Evolutionary conservation across 1,139 yeast species (phyloP).

Genomic region (Lodderomyces jiufengensis): DNA sequence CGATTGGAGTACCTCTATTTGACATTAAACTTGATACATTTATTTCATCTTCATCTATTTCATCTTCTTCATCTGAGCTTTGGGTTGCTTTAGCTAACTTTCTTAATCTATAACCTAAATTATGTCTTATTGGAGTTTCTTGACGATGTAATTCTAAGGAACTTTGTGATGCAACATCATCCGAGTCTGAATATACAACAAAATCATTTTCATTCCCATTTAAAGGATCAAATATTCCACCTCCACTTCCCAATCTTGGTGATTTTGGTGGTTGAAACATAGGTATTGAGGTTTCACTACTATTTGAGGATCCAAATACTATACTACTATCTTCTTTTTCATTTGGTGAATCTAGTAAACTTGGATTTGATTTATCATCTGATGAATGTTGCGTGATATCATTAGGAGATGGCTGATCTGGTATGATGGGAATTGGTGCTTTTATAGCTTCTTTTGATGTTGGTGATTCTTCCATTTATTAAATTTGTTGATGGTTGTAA

Average conservation of each 20-base stretch:
- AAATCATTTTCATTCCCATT: constrained; percentile 26
- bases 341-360: constrained; percentile 1
- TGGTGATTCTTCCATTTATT: background rate
- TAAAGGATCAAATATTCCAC: constrained; percentile 1
- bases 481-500: too few species aligned
- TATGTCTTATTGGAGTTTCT: constrained; percentile 7
- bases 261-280: constrained; percentile 21
- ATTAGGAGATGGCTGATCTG: constrained; percentile 1
- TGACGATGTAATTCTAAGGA: constrained; percentile 21
- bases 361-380: constrained; percentile 1
- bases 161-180: constrained; percentile 32
- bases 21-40: background rate
- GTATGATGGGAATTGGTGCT: background rate
- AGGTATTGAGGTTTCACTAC: constrained; percentile 6
- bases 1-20: background rate
- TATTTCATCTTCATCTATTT: constrained; percentile 7
- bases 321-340: background rate
- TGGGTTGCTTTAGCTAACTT: constrained; percentile 2
- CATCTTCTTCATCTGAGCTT: constrained; percentile 13
- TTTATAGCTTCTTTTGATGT: background rate
- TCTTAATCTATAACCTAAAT: constrained; percentile 2
- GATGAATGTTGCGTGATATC: background rate
- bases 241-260: constrained; percentile 15
- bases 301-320: constrained; percentile 6
- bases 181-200: constrained; percentile 39